phyloP scores from a whole-genome alignment of 1,284 basidiomycete species.

The Wolfiporia cocos region DNA sequence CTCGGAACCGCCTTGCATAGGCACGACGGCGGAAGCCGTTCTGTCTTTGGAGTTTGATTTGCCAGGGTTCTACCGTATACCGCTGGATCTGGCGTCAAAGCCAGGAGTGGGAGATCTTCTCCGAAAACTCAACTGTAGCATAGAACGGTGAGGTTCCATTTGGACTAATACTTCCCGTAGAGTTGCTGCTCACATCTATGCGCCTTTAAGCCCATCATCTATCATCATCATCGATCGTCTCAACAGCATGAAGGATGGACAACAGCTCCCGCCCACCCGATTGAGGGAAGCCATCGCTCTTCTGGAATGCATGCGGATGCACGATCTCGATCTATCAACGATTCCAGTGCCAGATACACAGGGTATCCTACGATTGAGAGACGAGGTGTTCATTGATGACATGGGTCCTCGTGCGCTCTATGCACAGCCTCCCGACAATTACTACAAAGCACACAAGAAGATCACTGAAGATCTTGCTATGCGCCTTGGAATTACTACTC shows the following conservation, averaged over 20 bases:
- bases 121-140: constrained; percentile 1
- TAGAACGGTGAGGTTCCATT: no score
- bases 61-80: constrained; percentile 5
- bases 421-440: constrained; percentile 3
- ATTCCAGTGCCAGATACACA: constrained; percentile 12
- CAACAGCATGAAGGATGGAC: no score
- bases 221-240: no score
- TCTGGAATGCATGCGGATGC: no score
- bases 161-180: no score
- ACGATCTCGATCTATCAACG: no score
- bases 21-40: not conserved
- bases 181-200: no score
- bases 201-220: no score
- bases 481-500: constrained; percentile 6
- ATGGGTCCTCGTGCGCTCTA: constrained; percentile 8
- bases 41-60: not conserved
- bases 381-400: constrained; percentile 13
- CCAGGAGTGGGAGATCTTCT: not conserved
- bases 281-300: no score
- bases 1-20: not conserved
- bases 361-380: constrained; percentile 1
- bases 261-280: no score
- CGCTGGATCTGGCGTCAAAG: not conserved
- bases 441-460: constrained; percentile 4
- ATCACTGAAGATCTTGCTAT: constrained; percentile 1